Percentiles rank a stretch among this genome's conserved stretches.
These are phyloP conservation scores for Chaetomium strumarium DNA, from an alignment of 2,329 filamentous ascomycete species.

Conservation along the genomic window DNA sequence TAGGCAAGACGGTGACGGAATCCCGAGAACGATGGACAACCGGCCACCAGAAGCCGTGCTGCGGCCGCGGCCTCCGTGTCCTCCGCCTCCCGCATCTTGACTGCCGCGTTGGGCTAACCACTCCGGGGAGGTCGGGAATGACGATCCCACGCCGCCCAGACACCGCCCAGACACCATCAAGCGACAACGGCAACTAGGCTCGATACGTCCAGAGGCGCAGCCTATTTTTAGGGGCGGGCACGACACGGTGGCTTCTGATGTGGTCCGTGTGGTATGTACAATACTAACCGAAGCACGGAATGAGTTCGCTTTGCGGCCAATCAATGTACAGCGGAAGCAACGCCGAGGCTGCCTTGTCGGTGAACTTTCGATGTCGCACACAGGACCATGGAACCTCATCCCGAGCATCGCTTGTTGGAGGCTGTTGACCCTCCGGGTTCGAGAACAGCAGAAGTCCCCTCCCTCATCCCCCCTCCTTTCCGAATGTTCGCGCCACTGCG, in stretches of 20 bases:
- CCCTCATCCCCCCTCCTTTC: background rate
- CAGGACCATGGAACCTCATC: background rate
- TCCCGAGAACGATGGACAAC: slow-evolving; percentile 2
- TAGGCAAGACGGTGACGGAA: background rate
- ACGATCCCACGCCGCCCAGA: slow-evolving; percentile 13
- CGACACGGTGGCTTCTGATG: slow-evolving; percentile 14
- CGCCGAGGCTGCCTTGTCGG: background rate
- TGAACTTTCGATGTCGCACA: background rate
- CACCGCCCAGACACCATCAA: slow-evolving; percentile 7
- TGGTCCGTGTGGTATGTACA: slow-evolving; percentile 12
- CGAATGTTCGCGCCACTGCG: slow-evolving; percentile 2
- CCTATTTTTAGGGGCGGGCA: slow-evolving; percentile 23
- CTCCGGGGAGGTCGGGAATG: slow-evolving; percentile 8
- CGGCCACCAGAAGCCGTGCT: background rate
- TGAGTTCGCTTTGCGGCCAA: slow-evolving; percentile 6
- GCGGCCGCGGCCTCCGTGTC: background rate
- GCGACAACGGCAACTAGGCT: slow-evolving; percentile 18
- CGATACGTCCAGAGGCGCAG: slow-evolving; percentile 12
- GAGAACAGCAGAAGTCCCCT: slow-evolving; percentile 8
- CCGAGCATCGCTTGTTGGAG: background rate
- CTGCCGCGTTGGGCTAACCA: slow-evolving; percentile 2
- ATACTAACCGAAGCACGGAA: background rate
- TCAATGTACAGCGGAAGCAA: background rate
- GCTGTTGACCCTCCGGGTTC: slow-evolving; percentile 8
- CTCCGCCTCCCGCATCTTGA: slow-evolving; percentile 1